A percentile compares a stretch with the other conserved stretches of the same genome.
phyloP scores from a whole-genome alignment of 345 rosid genomes.

The Citrus medica region DNA sequence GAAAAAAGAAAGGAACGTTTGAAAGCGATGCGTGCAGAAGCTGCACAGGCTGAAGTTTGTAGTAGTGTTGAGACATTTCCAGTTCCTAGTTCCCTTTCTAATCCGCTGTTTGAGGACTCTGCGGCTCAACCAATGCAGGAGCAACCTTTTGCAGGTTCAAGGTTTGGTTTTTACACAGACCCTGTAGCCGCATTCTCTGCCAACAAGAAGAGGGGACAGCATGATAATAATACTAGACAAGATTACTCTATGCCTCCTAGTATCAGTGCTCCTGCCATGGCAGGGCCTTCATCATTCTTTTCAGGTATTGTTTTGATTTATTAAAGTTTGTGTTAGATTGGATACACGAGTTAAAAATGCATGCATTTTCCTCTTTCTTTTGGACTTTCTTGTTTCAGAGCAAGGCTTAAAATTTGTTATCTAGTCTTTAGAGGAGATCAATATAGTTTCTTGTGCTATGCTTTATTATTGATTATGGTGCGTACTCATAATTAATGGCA shows the following conservation, averaged over 20 bases:
- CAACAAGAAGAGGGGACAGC: slow-evolving; percentile 37
- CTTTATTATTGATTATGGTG: background rate
- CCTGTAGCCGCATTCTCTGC: slow-evolving; percentile 79
- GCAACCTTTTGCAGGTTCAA: slow-evolving; percentile 30
- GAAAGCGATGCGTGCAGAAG: slow-evolving; percentile 70
- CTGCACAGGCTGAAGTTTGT: slow-evolving; percentile 45
- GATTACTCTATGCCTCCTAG: slow-evolving; percentile 25
- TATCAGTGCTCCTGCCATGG: slow-evolving; percentile 17
- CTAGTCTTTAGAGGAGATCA: background rate
- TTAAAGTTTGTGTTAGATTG: background rate
- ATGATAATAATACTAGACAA: slow-evolving; percentile 25
- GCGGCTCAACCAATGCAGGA: slow-evolving; percentile 21
- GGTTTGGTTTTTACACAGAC: slow-evolving; percentile 79
- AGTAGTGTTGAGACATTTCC: slow-evolving; percentile 27
- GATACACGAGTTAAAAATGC: background rate
- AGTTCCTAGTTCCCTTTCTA: slow-evolving; percentile 40
- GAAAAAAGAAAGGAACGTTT: slow-evolving; percentile 72
- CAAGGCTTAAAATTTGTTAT: background rate
- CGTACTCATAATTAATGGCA: background rate
- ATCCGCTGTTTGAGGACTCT: slow-evolving; percentile 59
- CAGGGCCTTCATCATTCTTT: slow-evolving; percentile 23
- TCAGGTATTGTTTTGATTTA: slow-evolving; percentile 24
- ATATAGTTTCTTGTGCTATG: background rate
- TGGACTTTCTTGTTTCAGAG: background rate
- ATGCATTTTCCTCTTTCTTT: background rate